phyloP scores from a whole-genome alignment of 257 asterid species.

The Leonotis leonurus region DNA sequence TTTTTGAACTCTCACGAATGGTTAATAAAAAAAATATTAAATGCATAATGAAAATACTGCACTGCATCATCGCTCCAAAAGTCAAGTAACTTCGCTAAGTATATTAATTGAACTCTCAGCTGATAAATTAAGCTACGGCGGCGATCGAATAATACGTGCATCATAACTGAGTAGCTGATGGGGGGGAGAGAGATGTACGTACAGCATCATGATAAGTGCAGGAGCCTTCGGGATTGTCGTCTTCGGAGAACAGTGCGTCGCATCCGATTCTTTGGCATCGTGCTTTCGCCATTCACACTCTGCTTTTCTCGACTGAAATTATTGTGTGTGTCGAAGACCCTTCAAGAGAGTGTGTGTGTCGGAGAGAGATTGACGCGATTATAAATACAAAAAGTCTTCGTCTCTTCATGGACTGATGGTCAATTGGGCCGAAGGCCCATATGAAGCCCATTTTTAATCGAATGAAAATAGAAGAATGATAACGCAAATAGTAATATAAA shows the following conservation, averaged over 20 bases:
- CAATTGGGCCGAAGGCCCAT: too few relatives aligned
- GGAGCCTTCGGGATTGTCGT: conserved; percentile 60
- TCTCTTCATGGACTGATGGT: too few relatives aligned
- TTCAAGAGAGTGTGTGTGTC: too few relatives aligned
- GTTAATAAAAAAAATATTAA: background rate
- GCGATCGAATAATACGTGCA: conserved; percentile 26
- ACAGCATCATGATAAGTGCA: conserved; percentile 70
- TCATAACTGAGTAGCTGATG: conserved; percentile 11
- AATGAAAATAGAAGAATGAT: too few relatives aligned
- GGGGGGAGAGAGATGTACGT: conserved; percentile 22
- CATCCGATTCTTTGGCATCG: conserved; percentile 88
- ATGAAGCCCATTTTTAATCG: too few relatives aligned
- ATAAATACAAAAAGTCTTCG: too few relatives aligned
- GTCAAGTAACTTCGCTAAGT: background rate
- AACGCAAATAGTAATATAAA: too few relatives aligned
- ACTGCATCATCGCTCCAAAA: background rate
- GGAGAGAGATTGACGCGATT: too few relatives aligned
- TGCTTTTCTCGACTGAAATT: conserved; percentile 1
- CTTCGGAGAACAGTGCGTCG: conserved; percentile 58
- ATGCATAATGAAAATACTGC: background rate
- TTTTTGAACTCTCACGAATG: background rate
- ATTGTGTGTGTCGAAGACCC: too few relatives aligned
- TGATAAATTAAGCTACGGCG: background rate
- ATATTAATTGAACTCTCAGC: background rate
- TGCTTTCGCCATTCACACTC: conserved; percentile 53